Percentiles rank a stretch among this genome's conserved stretches.
Evolutionary conservation across 345 rosid genomes (phyloP).

Genomic region (Populus euphratica): DNA sequence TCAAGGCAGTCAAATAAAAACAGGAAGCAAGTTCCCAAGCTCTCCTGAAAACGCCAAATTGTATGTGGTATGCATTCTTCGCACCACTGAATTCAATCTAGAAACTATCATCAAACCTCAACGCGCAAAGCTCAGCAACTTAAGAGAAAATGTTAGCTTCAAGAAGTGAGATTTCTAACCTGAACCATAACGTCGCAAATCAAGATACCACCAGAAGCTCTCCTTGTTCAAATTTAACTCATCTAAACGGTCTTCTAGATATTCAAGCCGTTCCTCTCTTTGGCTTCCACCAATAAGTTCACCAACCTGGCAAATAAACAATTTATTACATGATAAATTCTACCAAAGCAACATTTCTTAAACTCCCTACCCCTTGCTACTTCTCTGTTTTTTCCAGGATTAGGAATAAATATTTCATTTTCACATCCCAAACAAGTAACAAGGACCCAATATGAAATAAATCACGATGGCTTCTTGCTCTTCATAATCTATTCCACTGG

Average conservation of each 20-base stretch:
- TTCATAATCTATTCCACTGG: no score
- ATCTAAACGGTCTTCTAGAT: slow-evolving; percentile 75
- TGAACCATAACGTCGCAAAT: slow-evolving; percentile 93
- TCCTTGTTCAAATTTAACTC: slow-evolving; percentile 74
- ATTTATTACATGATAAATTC: background rate
- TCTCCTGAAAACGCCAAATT: background rate
- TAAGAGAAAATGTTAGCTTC: background rate
- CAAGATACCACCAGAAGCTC: slow-evolving; percentile 97
- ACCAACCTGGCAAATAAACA: slow-evolving; percentile 52
- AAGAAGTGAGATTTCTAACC: slow-evolving; percentile 41
- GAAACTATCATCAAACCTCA: background rate
- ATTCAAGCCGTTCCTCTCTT: slow-evolving; percentile 90
- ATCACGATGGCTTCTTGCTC: background rate
- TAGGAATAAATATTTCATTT: background rate
- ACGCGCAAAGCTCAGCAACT: background rate
- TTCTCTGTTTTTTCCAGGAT: background rate
- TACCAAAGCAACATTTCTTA: background rate
- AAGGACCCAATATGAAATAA: background rate
- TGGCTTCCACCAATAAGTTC: slow-evolving; percentile 99
- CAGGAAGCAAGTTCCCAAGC: background rate
- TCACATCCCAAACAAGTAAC: background rate
- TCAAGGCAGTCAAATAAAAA: background rate
- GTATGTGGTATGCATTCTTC: background rate
- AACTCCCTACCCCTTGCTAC: background rate
- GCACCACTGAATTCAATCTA: background rate